Evolutionary conservation across 495 filamentous ascomycete genomes (phyloP).

Genomic region (Aspergillus diversus): DNA sequence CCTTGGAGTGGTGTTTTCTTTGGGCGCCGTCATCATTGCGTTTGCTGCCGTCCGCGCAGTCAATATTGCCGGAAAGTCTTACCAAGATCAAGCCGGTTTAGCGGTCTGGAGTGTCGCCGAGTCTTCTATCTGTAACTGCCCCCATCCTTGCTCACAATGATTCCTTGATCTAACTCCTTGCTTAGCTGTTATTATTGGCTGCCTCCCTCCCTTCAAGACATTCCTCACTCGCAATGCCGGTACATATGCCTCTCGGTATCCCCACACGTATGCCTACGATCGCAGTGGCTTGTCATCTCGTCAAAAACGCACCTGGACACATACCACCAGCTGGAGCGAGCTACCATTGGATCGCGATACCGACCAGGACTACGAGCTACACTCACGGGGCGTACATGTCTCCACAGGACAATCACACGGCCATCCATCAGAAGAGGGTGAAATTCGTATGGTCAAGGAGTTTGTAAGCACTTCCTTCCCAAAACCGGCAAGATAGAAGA

Average conservation of each 20-base stretch:
- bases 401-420: conserved; percentile 4
- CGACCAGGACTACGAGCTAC: conserved; percentile 8
- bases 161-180: not conserved
- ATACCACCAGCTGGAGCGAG: conserved; percentile 13
- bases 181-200: conserved; percentile 52
- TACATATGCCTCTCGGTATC: conserved; percentile 7
- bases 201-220: conserved; percentile 51
- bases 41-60: conserved; percentile 37
- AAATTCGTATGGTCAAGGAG: conserved; percentile 28
- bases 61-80: conserved; percentile 32
- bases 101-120: conserved; percentile 40
- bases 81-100: conserved; percentile 28
- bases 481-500: not conserved
- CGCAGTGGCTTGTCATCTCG: conserved; percentile 13
- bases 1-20: conserved; percentile 33
- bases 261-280: conserved; percentile 1
- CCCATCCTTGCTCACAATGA: too few relatives aligned
- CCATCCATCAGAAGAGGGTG: conserved; percentile 10
- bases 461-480: conserved; percentile 24
- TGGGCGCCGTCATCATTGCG: conserved; percentile 38
- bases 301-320: conserved; percentile 3
- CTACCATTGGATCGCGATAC: conserved; percentile 9
- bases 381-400: conserved; percentile 9
- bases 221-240: conserved; percentile 23
- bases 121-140: conserved; percentile 35